Evolutionary conservation across 352 stramenopile species (phyloP), one percentile per base, ranked within the genome.

Genomic region (Globisporangium perplexum): DNA sequence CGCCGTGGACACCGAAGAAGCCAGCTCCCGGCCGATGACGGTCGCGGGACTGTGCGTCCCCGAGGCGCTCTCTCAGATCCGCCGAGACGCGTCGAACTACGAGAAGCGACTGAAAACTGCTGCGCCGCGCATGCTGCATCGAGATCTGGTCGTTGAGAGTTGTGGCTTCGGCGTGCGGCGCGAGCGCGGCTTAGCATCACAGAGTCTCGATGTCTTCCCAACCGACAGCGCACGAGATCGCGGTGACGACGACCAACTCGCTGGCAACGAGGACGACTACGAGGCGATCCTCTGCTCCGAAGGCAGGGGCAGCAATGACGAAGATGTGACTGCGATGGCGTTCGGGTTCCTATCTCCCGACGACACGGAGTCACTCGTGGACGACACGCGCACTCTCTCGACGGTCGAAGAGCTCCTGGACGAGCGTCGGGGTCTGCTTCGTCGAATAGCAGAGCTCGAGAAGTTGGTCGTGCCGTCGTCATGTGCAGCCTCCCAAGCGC

Each of bases 101-200:
- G 63, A 80, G 12, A 80, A 74, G 33, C 71, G 77, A 7, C 45
- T 82, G 35, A 70, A 74, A 52, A 85, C 72, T 6, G 77, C 77
- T 6, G 50, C 49, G 12, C 57, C 68, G n/a, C 38, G 38, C 23
- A 3, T 50, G 24, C 10, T 20, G 4, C 15, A 11, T 28, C 50
- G 20, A 46, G 43, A 52, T 0, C 23, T 43, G 6, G 22, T 54
- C 4, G 7, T 36, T 36, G 31, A 14, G 31, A 36, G 8, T 8
- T 7, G 31, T 4, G 31, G 11, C 8, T 3, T 36, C 17, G 36
- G 36, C 10, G 2, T 7, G 10, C 20, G 39, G 1, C 39, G 39
- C 5, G 12, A 44, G 39, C 10, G 39, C 8, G 18, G 6, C 5
- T 1, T 14, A 4, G 36, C 14, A 8, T 43, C 36, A 1, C 0